These are phyloP conservation scores for Annulohypoxylon moriforme DNA, from an alignment of 495 filamentous ascomycete genomes.

Conservation along the genomic window DNA sequence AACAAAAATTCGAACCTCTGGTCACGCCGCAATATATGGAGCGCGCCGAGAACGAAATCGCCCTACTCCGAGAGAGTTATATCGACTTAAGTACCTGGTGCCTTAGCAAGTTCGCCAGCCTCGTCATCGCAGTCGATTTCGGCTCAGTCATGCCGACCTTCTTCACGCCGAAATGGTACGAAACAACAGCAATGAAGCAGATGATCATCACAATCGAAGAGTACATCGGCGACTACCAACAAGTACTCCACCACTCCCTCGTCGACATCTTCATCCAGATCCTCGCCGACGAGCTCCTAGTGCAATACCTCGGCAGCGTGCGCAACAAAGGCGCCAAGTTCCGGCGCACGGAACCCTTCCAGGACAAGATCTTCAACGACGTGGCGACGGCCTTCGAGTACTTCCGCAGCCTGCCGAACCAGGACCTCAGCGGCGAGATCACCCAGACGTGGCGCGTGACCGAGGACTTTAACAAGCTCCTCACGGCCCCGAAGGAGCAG, in stretches of 20 bases:
- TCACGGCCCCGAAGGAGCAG: slow-evolving; percentile 78
- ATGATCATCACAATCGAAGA: slow-evolving; percentile 94
- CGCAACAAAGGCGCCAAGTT: slow-evolving; percentile 93
- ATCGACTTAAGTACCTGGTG: slow-evolving; percentile 93
- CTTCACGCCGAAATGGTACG: slow-evolving; percentile 92
- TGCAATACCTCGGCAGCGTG: slow-evolving; percentile 85
- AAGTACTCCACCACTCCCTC: slow-evolving; percentile 83
- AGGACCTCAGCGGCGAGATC: slow-evolving; percentile 66
- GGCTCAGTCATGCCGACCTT: slow-evolving; percentile 81
- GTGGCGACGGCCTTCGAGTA: slow-evolving; percentile 85
- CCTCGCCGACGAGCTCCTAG: slow-evolving; percentile 86
- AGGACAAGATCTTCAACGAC: slow-evolving; percentile 91
- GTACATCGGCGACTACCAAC: slow-evolving; percentile 86
- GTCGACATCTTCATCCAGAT: slow-evolving; percentile 92
- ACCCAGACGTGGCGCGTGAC: slow-evolving; percentile 93
- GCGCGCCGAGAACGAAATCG: slow-evolving; percentile 74
- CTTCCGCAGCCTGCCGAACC: slow-evolving; percentile 66
- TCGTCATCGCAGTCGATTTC: slow-evolving; percentile 92
- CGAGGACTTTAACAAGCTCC: slow-evolving; percentile 78
- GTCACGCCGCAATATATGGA: slow-evolving; percentile 85
- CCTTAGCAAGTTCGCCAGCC: slow-evolving; percentile 80
- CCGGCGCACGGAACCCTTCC: slow-evolving; percentile 82
- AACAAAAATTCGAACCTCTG: slow-evolving; percentile 76
- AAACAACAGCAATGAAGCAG: slow-evolving; percentile 81
- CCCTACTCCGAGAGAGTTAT: slow-evolving; percentile 84